Evolutionary conservation across 2,329 filamentous ascomycete species (phyloP), one percentile per base, ranked within the genome.

Genomic region (Eurotiales sp.): DNA sequence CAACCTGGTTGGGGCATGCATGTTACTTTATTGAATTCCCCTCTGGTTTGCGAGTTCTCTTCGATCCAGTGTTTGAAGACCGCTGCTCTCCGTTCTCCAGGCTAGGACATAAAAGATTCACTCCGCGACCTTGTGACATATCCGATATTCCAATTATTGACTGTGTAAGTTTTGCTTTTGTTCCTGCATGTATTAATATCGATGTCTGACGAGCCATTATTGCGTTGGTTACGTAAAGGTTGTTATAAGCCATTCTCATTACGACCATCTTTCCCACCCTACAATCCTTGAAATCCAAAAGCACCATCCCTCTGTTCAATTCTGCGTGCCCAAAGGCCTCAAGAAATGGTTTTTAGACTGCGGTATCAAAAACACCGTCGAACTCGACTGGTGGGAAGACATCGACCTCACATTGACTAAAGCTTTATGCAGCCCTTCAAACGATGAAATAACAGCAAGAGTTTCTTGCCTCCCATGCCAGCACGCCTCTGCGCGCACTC

Each of bases 1-100:
- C 89, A 17, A 95, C 89, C 30, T 95, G 90, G 90, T 82, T 95
- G 4, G 90, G 90, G 42, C 90, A 95, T 66, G 89, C 90, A 7
- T 95, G 88, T 73, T 93, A 89, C 73, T 89, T 87, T 61, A 80
- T 92, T 62, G 90, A 95, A 68, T 95, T 88, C 63, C 88, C 89
- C 4, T 79, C 80, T 11, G 90, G 90, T 1, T 74, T 95, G 50
- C 83, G 90, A 53, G 87, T 92, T 12, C 80, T 95, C 6, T 95
- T 95, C 66, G 90, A 95, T 65, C 90, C 90, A 4, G 89, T 95
- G 42, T 93, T 95, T 60, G 87, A 90, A 65, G 81, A 88, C 56
- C 82, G 88, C 63, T 95, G 90, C 71, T 82, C 83, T 29, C 90
- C 90, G 0, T 75, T 90, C 61, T 75, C 74, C 46, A 83, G 82